Evolutionary conservation across 306 rosid genomes (phyloP).

Genomic region (Astragalus glycyphyllos): DNA sequence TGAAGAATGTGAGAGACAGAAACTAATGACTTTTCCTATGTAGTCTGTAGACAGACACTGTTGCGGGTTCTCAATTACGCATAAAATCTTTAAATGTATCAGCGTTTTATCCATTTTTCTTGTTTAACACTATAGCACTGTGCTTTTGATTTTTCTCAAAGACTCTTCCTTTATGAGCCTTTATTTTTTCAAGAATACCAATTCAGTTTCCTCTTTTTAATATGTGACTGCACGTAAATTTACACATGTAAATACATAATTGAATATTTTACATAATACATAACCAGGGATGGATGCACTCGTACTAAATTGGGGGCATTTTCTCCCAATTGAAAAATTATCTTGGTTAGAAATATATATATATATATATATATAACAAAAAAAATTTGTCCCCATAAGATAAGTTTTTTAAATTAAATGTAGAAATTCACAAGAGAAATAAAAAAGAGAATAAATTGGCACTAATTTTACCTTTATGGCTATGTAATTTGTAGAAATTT

Average conservation of each 20-base stretch:
- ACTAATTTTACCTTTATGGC: too few relatives aligned
- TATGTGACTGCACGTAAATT: not conserved
- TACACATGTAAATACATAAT: not conserved
- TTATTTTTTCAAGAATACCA: not conserved
- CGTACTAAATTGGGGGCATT: too few relatives aligned
- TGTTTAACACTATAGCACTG: not conserved
- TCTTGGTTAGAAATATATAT: too few relatives aligned
- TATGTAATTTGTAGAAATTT: too few relatives aligned
- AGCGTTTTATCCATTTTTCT: not conserved
- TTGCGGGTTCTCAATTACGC: not conserved
- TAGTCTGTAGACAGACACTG: not conserved
- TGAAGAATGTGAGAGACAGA: conserved; percentile 18
- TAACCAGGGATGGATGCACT: too few relatives aligned
- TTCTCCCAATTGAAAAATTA: too few relatives aligned
- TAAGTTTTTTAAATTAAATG: too few relatives aligned
- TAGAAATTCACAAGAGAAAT: too few relatives aligned
- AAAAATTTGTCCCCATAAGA: too few relatives aligned
- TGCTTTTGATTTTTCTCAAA: not conserved
- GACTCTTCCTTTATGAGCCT: not conserved
- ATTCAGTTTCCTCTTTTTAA: not conserved
- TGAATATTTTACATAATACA: not conserved
- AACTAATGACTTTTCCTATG: conserved; percentile 7
- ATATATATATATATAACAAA: too few relatives aligned
- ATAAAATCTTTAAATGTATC: not conserved
- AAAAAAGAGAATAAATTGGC: too few relatives aligned